A percentile compares a stretch with the other conserved stretches of the same genome.
Conservation (phyloP, 306 rosid genomes). For the Elaeagnus macrophylla region DNA sequence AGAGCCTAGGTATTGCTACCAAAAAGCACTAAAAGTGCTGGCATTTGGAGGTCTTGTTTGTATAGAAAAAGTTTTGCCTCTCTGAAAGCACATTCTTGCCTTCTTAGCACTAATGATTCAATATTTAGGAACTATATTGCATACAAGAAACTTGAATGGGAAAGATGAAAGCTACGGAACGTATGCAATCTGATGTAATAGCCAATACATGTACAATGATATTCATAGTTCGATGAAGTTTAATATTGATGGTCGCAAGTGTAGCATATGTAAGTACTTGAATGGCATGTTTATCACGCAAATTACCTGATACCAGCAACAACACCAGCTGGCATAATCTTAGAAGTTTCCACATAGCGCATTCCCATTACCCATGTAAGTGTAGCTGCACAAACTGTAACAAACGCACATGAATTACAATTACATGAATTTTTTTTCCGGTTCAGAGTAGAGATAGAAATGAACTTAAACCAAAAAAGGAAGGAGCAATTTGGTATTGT, state of each 20-base stretch:
- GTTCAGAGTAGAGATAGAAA: background rate
- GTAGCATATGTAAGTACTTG: background rate
- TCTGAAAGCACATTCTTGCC: no score
- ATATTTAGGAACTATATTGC: no score
- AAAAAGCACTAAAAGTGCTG: no score
- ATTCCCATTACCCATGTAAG: conserved; percentile 76
- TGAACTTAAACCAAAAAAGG: background rate
- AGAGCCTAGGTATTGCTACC: no score
- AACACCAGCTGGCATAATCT: conserved; percentile 86
- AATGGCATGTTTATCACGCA: conserved; percentile 1
- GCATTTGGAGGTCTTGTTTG: no score
- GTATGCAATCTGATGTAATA: background rate
- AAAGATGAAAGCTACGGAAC: background rate
- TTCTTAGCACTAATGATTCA: no score
- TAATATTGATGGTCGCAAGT: background rate
- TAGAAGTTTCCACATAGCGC: conserved; percentile 61
- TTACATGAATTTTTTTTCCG: background rate
- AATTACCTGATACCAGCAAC: conserved; percentile 75
- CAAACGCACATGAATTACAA: conserved; percentile 10
- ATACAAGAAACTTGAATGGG: no score
- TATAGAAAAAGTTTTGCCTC: no score
- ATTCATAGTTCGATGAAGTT: background rate
- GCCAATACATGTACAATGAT: background rate
- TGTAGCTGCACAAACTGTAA: conserved; percentile 52
- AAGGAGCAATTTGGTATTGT: background rate